Evolutionary conservation across 1,284 basidiomycete species (phyloP), one percentile per base, ranked within the genome.

Genomic region (Apiotrichum sp.): DNA sequence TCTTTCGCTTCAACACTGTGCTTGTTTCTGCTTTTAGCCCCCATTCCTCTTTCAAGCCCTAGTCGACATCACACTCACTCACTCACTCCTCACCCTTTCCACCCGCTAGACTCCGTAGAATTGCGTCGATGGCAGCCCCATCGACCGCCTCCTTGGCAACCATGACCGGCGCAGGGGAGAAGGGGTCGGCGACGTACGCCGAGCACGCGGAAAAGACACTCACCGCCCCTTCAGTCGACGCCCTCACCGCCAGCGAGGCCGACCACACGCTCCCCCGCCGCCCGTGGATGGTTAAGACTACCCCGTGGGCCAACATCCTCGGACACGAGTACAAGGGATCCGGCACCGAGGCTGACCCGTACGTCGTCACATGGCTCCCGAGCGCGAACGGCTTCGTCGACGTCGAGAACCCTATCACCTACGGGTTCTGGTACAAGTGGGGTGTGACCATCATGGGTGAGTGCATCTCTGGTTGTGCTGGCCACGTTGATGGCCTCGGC

Each of bases 331-430:
- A 78, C 60, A 60, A 55, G 14, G 77, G 77, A 6, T 48, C 60
- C 10, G 77, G 77, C 29, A 78, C 76, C 3, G 61, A 70, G 11
- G 65, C 66, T 2, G 71, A 75, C 38, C 77, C 77, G 0, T 77
- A 68, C 57, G 66, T 78, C 14, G 70, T 78, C 13, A 65, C 66
- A 39, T 73, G 72, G 72, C 42, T 61, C 22, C 55, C 52, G 6
- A 31, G 31, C 8, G 16, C 16, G n/a, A 33, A 46, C 6, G 45
- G 45, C 13, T 10, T 46, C 4, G 34, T 55, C 11, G 57, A 52
- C 29, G 43, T 16, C 33, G 70, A 72, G 55, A 65, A 73, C 55
- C 70, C 71, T 5, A 56, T 67, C 43, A 60, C 55, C 14, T 71
- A 64, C 58, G 34, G 49, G 11, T 32, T 40, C 10, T 47, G n/a